A percentile compares a stretch with the other conserved stretches of the same genome.
Evolutionary conservation across 768 basidiomycete species (phyloP).

Genomic region (Tephrocybe sp.): DNA sequence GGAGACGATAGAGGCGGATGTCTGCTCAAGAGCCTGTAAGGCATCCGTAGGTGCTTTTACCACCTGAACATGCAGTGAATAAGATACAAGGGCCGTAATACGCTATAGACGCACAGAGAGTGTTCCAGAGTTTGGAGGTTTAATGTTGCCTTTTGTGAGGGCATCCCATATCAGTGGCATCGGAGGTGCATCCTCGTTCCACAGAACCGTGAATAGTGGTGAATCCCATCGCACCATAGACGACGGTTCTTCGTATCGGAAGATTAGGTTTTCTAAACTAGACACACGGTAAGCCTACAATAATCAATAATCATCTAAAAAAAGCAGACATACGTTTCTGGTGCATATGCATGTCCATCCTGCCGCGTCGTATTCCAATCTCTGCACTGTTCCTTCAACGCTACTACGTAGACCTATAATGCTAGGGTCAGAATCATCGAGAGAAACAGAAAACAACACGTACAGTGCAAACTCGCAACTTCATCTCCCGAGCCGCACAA

Average conservation of each 20-base stretch:
- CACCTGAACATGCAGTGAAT: slow-evolving; percentile 42
- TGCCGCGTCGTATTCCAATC: slow-evolving; percentile 67
- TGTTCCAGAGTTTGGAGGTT: slow-evolving; percentile 86
- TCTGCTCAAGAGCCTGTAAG: slow-evolving; percentile 81
- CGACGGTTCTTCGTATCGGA: slow-evolving; percentile 93
- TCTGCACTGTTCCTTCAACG: slow-evolving; percentile 72
- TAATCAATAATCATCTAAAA: slow-evolving; percentile 1
- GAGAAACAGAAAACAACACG: slow-evolving; percentile 16
- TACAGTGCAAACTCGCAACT: slow-evolving; percentile 87
- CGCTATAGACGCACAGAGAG: slow-evolving; percentile 50
- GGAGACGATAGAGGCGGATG: slow-evolving; percentile 68
- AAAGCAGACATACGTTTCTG: slow-evolving; percentile 64
- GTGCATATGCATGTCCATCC: slow-evolving; percentile 51
- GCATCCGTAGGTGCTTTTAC: slow-evolving; percentile 87
- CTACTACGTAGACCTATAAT: slow-evolving; percentile 71
- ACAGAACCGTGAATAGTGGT: slow-evolving; percentile 84
- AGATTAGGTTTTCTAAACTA: slow-evolving; percentile 84
- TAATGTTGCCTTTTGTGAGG: slow-evolving; percentile 74
- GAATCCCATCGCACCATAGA: slow-evolving; percentile 99
- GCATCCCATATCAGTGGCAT: slow-evolving; percentile 77
- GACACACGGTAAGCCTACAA: neutral
- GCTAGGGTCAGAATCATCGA: slow-evolving; percentile 3
- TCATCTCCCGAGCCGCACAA: slow-evolving; percentile 89
- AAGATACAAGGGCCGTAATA: neutral
- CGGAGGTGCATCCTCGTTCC: slow-evolving; percentile 68